Conservation (phyloP, 225 moss, liverwort and hornwort species). For the Polytrichum commune region DNA sequence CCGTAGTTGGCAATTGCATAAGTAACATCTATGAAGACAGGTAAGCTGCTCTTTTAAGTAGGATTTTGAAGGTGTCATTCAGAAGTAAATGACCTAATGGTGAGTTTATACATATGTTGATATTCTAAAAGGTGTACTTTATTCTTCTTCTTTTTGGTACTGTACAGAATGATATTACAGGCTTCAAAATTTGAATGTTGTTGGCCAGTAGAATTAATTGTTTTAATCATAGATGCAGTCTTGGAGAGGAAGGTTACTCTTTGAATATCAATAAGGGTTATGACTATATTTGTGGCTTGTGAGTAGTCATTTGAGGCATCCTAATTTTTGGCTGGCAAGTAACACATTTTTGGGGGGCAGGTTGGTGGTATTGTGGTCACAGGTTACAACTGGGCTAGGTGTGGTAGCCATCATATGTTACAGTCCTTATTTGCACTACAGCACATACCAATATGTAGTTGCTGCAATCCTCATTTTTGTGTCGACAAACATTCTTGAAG, state of each 20-base stretch:
- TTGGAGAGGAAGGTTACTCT: neutral
- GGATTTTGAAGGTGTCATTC: no score
- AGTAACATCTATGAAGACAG: slow-evolving; percentile 57
- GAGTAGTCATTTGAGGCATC: neutral
- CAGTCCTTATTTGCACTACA: slow-evolving; percentile 7
- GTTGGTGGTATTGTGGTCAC: slow-evolving; percentile 18
- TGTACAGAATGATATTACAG: no score
- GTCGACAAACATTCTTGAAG: slow-evolving; percentile 25
- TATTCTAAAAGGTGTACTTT: no score
- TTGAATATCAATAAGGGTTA: neutral
- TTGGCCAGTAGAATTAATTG: neutral
- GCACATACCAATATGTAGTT: slow-evolving; percentile 12
- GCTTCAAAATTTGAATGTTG: neutral
- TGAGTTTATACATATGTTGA: no score
- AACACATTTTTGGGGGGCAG: neutral
- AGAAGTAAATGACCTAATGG: no score
- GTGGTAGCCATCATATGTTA: slow-evolving; percentile 13
- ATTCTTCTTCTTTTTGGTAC: no score
- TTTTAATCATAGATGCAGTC: neutral
- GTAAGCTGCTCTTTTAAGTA: slow-evolving; percentile 14
- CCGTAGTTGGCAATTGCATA: slow-evolving; percentile 52
- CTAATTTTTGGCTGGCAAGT: no score
- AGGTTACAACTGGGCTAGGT: slow-evolving; percentile 10
- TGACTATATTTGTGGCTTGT: neutral
- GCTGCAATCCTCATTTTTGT: slow-evolving; percentile 23